These are phyloP conservation scores for Puccinia polysora DNA, from an alignment of 1,284 basidiomycete genomes.

Conservation along the genomic window DNA sequence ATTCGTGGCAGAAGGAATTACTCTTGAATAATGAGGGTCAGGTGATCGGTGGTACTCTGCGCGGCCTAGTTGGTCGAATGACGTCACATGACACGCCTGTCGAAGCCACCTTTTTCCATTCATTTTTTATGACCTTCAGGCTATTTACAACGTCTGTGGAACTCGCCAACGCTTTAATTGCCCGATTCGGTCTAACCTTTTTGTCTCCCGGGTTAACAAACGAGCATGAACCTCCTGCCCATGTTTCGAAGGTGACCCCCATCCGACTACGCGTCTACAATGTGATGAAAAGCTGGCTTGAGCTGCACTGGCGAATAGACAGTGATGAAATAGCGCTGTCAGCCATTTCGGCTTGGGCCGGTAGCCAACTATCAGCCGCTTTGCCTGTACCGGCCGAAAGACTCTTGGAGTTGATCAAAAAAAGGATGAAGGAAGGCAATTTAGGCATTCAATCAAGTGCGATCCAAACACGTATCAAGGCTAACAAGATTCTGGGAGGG, in stretches of 20 bases:
- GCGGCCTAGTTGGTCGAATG: constrained; percentile 86
- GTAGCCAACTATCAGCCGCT: constrained; percentile 61
- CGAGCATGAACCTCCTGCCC: constrained; percentile 60
- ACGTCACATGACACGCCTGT: constrained; percentile 87
- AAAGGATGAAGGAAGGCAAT: constrained; percentile 54
- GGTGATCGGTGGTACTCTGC: constrained; percentile 82
- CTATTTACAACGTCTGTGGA: constrained; percentile 75
- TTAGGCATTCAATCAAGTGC: constrained; percentile 21
- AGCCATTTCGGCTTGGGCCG: constrained; percentile 63
- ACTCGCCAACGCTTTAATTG: constrained; percentile 70
- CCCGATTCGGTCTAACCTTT: constrained; percentile 68
- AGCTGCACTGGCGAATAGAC: constrained; percentile 75
- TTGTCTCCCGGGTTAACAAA: constrained; percentile 61
- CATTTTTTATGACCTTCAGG: constrained; percentile 96
- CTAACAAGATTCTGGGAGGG: neutral
- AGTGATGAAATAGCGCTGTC: constrained; percentile 56
- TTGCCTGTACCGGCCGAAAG: constrained; percentile 66
- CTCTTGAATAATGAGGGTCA: constrained; percentile 83
- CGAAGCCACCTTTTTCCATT: constrained; percentile 73
- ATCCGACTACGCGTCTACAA: constrained; percentile 84
- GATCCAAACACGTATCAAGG: constrained; percentile 5
- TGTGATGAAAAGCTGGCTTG: constrained; percentile 87
- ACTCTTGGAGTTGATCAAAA: constrained; percentile 65
- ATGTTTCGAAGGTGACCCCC: constrained; percentile 77
- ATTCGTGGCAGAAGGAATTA: constrained; percentile 73